phyloP scores from a whole-genome alignment of 805 yeast species.

The Zygoascus flipseniorum region DNA sequence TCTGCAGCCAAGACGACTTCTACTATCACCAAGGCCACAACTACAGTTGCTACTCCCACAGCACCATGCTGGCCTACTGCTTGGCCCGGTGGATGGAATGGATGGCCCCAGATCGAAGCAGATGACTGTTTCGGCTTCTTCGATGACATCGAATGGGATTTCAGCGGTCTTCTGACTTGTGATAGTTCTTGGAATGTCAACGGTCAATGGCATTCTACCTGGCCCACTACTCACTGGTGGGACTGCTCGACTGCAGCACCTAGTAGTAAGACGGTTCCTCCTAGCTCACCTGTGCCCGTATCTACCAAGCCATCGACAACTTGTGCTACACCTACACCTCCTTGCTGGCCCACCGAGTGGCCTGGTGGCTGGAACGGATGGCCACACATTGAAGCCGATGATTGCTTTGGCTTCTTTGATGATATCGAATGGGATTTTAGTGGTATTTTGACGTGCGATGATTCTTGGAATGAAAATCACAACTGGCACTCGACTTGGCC shows the following conservation, averaged over 20 bases:
- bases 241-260: background rate
- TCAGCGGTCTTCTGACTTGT: background rate
- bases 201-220: background rate
- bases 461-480: background rate
- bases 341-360: background rate
- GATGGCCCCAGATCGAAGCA: background rate
- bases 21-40: background rate
- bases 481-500: background rate
- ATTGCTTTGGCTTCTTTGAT: background rate
- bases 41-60: background rate
- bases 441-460: background rate
- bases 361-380: background rate
- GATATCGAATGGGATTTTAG: background rate
- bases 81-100: background rate
- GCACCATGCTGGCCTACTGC: background rate
- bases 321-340: background rate
- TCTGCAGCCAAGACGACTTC: too few species aligned
- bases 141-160: background rate
- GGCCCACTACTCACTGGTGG: background rate
- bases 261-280: too few species aligned
- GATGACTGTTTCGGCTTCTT: background rate
- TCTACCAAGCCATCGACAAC: background rate
- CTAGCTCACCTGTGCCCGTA: too few species aligned
- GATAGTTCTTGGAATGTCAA: background rate
- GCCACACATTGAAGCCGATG: background rate